These are phyloP conservation scores for Ceriops zippeliana DNA, from an alignment of 345 rosid genomes.

Conservation along the genomic window DNA sequence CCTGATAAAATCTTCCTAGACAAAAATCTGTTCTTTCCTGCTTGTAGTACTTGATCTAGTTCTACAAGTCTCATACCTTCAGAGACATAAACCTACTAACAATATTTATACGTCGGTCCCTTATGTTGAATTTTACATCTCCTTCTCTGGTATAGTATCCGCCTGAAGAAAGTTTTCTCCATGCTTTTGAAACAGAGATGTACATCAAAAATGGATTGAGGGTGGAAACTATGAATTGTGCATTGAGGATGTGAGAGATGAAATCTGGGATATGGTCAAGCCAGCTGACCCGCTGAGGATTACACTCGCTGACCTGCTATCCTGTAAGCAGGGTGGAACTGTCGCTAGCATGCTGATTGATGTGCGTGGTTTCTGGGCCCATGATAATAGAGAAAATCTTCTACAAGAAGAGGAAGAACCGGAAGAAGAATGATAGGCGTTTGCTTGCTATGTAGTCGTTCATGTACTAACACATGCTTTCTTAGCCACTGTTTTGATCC, in stretches of 20 bases:
- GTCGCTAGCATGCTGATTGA: slow-evolving; percentile 98
- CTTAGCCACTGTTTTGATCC: not conserved
- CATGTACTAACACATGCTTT: slow-evolving; percentile 12
- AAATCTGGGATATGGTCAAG: slow-evolving; percentile 99
- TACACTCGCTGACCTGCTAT: slow-evolving; percentile 66
- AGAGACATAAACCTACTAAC: slow-evolving; percentile 39
- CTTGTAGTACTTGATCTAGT: slow-evolving; percentile 60
- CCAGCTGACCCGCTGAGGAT: slow-evolving; percentile 76
- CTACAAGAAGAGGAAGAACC: slow-evolving; percentile 99
- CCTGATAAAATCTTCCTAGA: slow-evolving; percentile 97
- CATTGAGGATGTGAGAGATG: slow-evolving; percentile 95
- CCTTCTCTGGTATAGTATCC: too few relatives aligned
- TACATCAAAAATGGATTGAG: slow-evolving; percentile 98
- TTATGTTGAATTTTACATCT: too few relatives aligned
- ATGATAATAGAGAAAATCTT: slow-evolving; percentile 95
- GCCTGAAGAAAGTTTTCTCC: not conserved
- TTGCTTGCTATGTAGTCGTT: not conserved
- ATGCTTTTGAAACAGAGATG: slow-evolving; percentile 58
- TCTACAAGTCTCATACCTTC: slow-evolving; percentile 64
- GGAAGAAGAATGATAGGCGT: slow-evolving; percentile 38
- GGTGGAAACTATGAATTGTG: slow-evolving; percentile 97
- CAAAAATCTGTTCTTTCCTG: slow-evolving; percentile 72
- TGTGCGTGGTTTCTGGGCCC: slow-evolving; percentile 99
- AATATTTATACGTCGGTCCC: not conserved
- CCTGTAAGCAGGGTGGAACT: slow-evolving; percentile 95